A percentile compares a stretch with the other conserved stretches of the same genome.
These are phyloP conservation scores for Globisporangium solare DNA, from an alignment of 352 stramenopile species.

Conservation along the genomic window DNA sequence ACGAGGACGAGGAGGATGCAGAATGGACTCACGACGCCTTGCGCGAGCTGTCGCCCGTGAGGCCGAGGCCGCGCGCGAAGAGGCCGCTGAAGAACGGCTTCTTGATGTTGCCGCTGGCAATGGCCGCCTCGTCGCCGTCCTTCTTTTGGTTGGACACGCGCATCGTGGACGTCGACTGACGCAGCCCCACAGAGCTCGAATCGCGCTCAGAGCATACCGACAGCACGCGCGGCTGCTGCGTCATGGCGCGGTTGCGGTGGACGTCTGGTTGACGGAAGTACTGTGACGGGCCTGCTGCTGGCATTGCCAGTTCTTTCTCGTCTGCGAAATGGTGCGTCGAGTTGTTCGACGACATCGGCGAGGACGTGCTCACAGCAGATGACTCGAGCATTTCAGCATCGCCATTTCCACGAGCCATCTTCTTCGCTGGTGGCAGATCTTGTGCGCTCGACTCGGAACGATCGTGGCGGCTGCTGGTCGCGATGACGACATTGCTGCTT, in stretches of 20 bases:
- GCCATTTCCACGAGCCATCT: constrained; percentile 7
- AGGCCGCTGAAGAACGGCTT: constrained; percentile 44
- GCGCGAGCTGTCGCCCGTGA: not conserved
- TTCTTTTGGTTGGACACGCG: constrained; percentile 12
- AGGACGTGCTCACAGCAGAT: constrained; percentile 13
- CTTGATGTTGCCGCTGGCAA: constrained; percentile 7
- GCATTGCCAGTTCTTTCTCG: constrained; percentile 1
- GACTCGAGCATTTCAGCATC: constrained; percentile 8
- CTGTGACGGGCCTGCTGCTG: not conserved
- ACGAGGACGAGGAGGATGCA: too few species aligned
- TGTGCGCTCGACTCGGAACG: constrained; percentile 13
- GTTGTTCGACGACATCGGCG: constrained; percentile 13
- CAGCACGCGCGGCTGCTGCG: constrained; percentile 6
- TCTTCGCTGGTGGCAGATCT: constrained; percentile 13
- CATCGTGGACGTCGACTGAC: constrained; percentile 19
- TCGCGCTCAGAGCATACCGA: constrained; percentile 1
- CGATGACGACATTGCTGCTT: constrained; percentile 4
- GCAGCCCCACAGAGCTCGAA: constrained; percentile 5
- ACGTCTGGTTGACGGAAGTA: not conserved
- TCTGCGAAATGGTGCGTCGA: constrained; percentile 8
- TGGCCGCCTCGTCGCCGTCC: not conserved
- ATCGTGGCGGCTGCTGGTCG: not conserved
- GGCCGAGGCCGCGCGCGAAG: constrained; percentile 19
- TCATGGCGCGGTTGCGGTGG: constrained; percentile 10
- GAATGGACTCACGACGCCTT: not conserved